These are phyloP conservation scores for Maudiozyma humilis DNA, from an alignment of 1,139 yeast genomes.

Conservation along the genomic window DNA sequence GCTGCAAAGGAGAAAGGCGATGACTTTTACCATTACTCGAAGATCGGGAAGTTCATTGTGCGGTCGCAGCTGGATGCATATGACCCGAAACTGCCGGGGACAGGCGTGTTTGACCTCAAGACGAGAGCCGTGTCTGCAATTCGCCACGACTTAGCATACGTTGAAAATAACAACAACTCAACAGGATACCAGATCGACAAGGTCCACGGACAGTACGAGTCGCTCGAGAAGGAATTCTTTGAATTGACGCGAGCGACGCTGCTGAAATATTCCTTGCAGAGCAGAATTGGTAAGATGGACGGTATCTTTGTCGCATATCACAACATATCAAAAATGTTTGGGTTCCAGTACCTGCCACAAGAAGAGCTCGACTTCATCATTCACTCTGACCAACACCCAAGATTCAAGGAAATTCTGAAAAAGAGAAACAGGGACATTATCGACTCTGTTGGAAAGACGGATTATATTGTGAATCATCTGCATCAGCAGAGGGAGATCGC, in stretches of 20 bases:
- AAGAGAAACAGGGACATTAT: slow-evolving; percentile 31
- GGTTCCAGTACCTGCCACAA: slow-evolving; percentile 81
- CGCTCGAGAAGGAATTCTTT: slow-evolving; percentile 68
- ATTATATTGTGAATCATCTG: slow-evolving; percentile 19
- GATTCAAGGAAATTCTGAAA: slow-evolving; percentile 20
- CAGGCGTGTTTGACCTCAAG: slow-evolving; percentile 86
- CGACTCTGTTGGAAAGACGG: slow-evolving; percentile 21
- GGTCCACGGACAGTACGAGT: slow-evolving; percentile 58
- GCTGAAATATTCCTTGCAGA: slow-evolving; percentile 81
- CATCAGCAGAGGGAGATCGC: slow-evolving; percentile 32
- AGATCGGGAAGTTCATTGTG: slow-evolving; percentile 60
- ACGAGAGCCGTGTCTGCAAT: slow-evolving; percentile 87
- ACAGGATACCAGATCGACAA: slow-evolving; percentile 60
- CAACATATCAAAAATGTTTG: slow-evolving; percentile 71
- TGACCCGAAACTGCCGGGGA: slow-evolving; percentile 72
- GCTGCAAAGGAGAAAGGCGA: slow-evolving; percentile 16
- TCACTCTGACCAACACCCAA: slow-evolving; percentile 34
- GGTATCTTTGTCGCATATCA: slow-evolving; percentile 92
- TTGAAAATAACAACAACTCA: slow-evolving; percentile 44
- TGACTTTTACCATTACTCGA: slow-evolving; percentile 58
- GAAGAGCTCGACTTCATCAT: slow-evolving; percentile 56
- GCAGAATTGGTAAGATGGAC: slow-evolving; percentile 93
- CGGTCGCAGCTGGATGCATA: slow-evolving; percentile 87
- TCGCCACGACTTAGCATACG: slow-evolving; percentile 65
- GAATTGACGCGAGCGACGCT: slow-evolving; percentile 73